Conservation (phyloP, 345 rosid species). For the Populus nigra region DNA sequence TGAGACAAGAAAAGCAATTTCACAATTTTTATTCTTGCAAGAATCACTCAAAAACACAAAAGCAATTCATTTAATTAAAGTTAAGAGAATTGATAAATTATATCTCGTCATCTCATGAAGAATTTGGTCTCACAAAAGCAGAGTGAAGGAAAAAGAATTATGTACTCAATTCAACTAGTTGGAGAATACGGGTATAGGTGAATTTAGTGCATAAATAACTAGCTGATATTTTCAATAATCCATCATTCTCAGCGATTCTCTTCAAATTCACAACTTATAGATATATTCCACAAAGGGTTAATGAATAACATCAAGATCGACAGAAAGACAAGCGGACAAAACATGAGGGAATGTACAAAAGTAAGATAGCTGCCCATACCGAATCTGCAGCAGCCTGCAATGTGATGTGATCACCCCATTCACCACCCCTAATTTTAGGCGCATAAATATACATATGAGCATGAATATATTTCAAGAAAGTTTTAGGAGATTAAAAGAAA, state of each 20-base stretch:
- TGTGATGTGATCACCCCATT: constrained; percentile 75
- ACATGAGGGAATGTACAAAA: neutral
- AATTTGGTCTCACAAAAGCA: neutral
- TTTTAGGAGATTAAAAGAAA: neutral
- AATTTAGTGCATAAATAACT: neutral
- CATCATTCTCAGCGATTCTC: neutral
- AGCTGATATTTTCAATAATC: neutral
- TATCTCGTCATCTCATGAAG: neutral
- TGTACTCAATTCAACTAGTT: neutral
- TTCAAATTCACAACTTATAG: neutral
- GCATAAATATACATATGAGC: neutral
- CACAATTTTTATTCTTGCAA: neutral
- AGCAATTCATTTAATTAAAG: neutral
- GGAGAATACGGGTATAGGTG: neutral
- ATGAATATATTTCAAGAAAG: neutral
- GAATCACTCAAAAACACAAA: neutral
- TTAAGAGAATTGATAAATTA: neutral
- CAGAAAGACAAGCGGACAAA: neutral
- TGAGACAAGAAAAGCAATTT: neutral
- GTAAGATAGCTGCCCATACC: constrained; percentile 24
- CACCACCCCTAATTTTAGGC: constrained; percentile 43
- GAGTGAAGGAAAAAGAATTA: neutral
- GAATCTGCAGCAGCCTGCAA: constrained; percentile 73
- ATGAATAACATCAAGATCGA: neutral
- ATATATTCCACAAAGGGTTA: neutral